These are phyloP conservation scores for Lactarius indigo DNA, from an alignment of 768 basidiomycete genomes.

Conservation along the genomic window DNA sequence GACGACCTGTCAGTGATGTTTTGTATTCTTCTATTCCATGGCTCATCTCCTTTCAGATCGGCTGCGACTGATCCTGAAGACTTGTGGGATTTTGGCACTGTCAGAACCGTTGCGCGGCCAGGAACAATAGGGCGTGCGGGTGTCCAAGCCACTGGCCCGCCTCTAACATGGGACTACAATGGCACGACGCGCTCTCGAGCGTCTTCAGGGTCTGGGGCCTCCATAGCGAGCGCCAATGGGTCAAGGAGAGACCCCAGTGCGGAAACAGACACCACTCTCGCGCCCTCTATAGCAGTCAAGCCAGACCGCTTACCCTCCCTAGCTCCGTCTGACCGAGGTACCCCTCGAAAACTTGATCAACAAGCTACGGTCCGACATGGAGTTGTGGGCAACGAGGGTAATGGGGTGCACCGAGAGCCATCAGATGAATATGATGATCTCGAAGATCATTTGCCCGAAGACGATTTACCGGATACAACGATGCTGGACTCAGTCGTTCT, in stretches of 20 bases:
- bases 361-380: slow-evolving; percentile 68
- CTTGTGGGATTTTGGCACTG: slow-evolving; percentile 97
- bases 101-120: slow-evolving; percentile 59
- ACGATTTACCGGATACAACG: slow-evolving; percentile 68
- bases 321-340: slow-evolving; percentile 34
- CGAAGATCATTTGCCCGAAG: slow-evolving; percentile 49
- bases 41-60: slow-evolving; percentile 38
- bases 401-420: slow-evolving; percentile 41
- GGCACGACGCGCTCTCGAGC: slow-evolving; percentile 36
- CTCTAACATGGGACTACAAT: slow-evolving; percentile 79
- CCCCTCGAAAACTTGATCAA: slow-evolving; percentile 43
- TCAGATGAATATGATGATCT: slow-evolving; percentile 67
- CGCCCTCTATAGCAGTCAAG: slow-evolving; percentile 48
- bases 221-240: slow-evolving; percentile 35
- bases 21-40: background rate
- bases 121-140: slow-evolving; percentile 66
- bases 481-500: slow-evolving; percentile 95
- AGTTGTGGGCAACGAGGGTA: slow-evolving; percentile 30
- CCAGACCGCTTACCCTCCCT: slow-evolving; percentile 57
- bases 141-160: slow-evolving; percentile 59
- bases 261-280: slow-evolving; percentile 29
- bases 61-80: slow-evolving; percentile 66
- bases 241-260: slow-evolving; percentile 29
- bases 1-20: slow-evolving; percentile 57
- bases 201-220: slow-evolving; percentile 39